Conservation (phyloP, 1,139 yeast species). For the Geotrichum cucujoidarum region DNA sequence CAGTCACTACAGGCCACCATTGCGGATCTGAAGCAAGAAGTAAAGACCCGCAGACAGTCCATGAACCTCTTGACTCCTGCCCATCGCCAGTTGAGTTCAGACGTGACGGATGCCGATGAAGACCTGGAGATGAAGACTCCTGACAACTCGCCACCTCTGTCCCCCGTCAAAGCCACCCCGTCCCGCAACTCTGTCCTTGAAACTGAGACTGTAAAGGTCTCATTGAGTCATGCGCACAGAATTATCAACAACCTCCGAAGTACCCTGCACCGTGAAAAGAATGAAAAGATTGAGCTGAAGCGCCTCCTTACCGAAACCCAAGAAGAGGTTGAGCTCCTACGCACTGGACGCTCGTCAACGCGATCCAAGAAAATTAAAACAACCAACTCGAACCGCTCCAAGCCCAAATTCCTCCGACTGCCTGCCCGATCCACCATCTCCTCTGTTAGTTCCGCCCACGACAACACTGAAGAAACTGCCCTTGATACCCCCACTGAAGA, state of each 20-base stretch:
- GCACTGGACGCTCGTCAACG: conserved; percentile 2
- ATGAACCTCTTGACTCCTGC: conserved; percentile 23
- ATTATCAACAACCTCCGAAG: conserved; percentile 30
- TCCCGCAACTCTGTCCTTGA: conserved; percentile 54
- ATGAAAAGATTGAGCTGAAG: conserved; percentile 36
- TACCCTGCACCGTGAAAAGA: conserved; percentile 34
- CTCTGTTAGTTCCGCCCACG: background rate
- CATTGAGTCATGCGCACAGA: conserved; percentile 61
- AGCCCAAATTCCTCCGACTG: background rate
- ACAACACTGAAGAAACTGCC: conserved; percentile 25
- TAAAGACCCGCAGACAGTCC: conserved; percentile 14
- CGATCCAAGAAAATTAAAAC: conserved; percentile 12
- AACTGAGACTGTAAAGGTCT: conserved; percentile 61
- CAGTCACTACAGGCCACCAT: conserved; percentile 22
- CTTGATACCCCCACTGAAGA: conserved; percentile 34
- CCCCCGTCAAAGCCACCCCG: conserved; percentile 46
- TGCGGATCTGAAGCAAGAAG: conserved; percentile 22
- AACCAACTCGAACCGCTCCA: background rate
- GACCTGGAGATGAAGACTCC: conserved; percentile 23
- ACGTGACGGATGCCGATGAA: conserved; percentile 22
- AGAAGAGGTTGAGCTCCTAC: conserved; percentile 24
- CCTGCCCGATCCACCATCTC: background rate
- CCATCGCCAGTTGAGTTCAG: conserved; percentile 20
- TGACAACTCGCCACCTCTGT: conserved; percentile 38
- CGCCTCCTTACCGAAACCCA: conserved; percentile 29